Conservation (phyloP, 192 early-diverging fungal genomes). For the Dimargaris cristalligena region DNA sequence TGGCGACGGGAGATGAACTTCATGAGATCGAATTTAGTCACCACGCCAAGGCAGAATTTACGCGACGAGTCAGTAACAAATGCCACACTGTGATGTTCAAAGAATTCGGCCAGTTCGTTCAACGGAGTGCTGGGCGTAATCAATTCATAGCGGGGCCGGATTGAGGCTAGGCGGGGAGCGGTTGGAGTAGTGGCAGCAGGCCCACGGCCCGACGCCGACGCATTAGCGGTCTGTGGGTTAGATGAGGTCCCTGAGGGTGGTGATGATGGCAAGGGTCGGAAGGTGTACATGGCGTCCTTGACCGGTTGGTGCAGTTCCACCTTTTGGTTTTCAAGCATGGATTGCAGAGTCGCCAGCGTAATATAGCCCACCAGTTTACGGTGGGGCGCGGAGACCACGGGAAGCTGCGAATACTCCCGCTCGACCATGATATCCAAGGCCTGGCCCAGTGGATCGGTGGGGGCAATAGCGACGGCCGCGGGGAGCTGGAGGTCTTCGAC, state of each 20-base stretch:
- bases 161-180: not conserved
- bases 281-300: slow-evolving; percentile 47
- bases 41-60: slow-evolving; percentile 65
- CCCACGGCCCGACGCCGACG: no score
- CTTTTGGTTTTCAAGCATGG: slow-evolving; percentile 31
- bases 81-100: slow-evolving; percentile 65
- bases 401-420: slow-evolving; percentile 77
- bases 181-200: not conserved
- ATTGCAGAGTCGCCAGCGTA: slow-evolving; percentile 42
- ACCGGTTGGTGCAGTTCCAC: slow-evolving; percentile 32
- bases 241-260: no score
- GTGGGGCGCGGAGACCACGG: slow-evolving; percentile 40
- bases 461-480: slow-evolving; percentile 50
- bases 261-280: slow-evolving; percentile 13
- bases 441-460: slow-evolving; percentile 31
- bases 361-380: slow-evolving; percentile 61
- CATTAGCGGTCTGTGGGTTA: no score
- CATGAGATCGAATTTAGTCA: slow-evolving; percentile 60
- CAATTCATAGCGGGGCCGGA: slow-evolving; percentile 35
- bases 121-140: slow-evolving; percentile 69
- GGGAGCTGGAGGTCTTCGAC: slow-evolving; percentile 76
- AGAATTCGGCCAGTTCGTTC: slow-evolving; percentile 60
- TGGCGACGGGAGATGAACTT: slow-evolving; percentile 44
- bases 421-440: slow-evolving; percentile 63
- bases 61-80: slow-evolving; percentile 66